Evolutionary conservation across 805 yeast species (phyloP).

Genomic region (Pichia deserticola): DNA sequence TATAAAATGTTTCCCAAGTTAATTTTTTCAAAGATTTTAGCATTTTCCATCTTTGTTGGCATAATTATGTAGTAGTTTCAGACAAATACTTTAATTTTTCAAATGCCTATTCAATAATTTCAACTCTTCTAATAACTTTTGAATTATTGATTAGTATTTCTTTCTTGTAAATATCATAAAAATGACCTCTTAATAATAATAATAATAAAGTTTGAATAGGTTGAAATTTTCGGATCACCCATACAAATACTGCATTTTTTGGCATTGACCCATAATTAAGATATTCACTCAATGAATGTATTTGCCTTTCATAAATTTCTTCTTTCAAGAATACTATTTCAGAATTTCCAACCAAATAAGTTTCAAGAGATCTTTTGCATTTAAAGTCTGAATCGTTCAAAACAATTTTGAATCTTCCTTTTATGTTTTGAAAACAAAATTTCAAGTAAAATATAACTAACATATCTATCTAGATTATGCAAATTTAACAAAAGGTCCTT

Average conservation of each 20-base stretch:
- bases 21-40: slow-evolving; percentile 17
- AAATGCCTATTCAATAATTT: slow-evolving; percentile 13
- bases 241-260: slow-evolving; percentile 13
- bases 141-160: neutral
- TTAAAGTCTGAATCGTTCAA: neutral
- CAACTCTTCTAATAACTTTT: slow-evolving; percentile 7
- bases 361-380: neutral
- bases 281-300: slow-evolving; percentile 17
- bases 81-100: slow-evolving; percentile 19
- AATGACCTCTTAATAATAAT: slow-evolving; percentile 13
- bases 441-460: slow-evolving; percentile 13
- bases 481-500: slow-evolving; percentile 14
- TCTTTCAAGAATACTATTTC: slow-evolving; percentile 4
- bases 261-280: slow-evolving; percentile 20
- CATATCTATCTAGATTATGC: slow-evolving; percentile 16
- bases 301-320: slow-evolving; percentile 11
- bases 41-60: slow-evolving; percentile 23
- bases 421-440: slow-evolving; percentile 9
- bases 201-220: slow-evolving; percentile 20
- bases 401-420: neutral
- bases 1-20: slow-evolving; percentile 19
- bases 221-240: slow-evolving; percentile 23
- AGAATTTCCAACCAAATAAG: slow-evolving; percentile 13
- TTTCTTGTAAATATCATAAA: slow-evolving; percentile 10
- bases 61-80: slow-evolving; percentile 21